Evolutionary conservation across 1,139 yeast genomes (phyloP).

Genomic region (Lodderomyces margitis): DNA sequence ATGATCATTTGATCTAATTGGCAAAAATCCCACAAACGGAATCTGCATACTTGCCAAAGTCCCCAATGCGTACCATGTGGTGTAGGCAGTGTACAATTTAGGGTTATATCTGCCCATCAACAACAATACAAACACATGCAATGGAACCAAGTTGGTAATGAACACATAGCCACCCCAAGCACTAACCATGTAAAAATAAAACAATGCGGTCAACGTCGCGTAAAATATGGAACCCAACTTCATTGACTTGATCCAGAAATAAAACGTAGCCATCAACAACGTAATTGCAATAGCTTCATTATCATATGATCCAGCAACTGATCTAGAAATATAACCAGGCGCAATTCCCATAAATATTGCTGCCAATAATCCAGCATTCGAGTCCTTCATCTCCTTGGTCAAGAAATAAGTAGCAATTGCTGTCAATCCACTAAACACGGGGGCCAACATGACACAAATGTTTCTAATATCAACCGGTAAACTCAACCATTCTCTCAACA

Average conservation of each 20-base stretch:
- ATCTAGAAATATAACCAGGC: conserved; percentile 97
- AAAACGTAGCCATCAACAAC: conserved; percentile 90
- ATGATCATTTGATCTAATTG: conserved; percentile 95
- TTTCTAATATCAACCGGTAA: conserved; percentile 93
- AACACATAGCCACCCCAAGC: conserved; percentile 99
- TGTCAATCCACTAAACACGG: conserved; percentile 92
- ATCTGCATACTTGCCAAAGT: conserved; percentile 98
- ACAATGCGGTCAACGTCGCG: conserved; percentile 81
- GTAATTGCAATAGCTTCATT: conserved; percentile 99
- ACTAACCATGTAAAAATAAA: conserved; percentile 97
- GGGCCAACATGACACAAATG: conserved; percentile 93
- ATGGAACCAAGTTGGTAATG: conserved; percentile 94
- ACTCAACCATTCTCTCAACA: conserved; percentile 59
- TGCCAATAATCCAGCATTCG: conserved; percentile 85
- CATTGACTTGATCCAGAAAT: conserved; percentile 91
- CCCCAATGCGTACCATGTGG: conserved; percentile 96
- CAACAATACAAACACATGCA: conserved; percentile 87
- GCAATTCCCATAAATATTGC: conserved; percentile 97
- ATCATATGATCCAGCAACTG: conserved; percentile 98
- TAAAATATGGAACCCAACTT: conserved; percentile 86
- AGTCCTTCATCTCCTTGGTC: conserved; percentile 86
- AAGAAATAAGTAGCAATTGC: conserved; percentile 89
- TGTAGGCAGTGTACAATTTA: conserved; percentile 83
- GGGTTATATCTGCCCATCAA: conserved; percentile 93
- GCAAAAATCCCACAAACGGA: conserved; percentile 96